Conservation (phyloP, 177 flowering plant genomes). For the Vitis hybrid region DNA sequence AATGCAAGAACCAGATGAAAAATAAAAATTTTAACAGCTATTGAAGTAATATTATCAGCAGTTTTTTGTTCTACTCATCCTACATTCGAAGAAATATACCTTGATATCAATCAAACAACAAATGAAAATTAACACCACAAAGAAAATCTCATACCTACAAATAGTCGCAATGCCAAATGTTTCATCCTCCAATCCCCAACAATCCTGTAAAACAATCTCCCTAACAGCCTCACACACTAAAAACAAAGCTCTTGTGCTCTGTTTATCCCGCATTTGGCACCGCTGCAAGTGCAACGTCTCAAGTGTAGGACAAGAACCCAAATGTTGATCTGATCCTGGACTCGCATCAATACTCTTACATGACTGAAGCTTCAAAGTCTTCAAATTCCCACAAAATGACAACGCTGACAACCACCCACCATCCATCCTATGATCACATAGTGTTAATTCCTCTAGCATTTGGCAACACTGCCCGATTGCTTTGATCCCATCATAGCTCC, state of each 20-base stretch:
- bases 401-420: conserved; percentile 86
- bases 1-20: too few species aligned
- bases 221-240: conserved; percentile 57
- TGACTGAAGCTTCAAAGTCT: conserved; percentile 69
- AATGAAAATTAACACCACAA: not conserved
- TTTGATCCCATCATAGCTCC: conserved; percentile 92
- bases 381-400: conserved; percentile 75
- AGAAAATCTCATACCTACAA: conserved; percentile 57
- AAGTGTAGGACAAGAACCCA: conserved; percentile 72
- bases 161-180: conserved; percentile 49
- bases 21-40: too few species aligned
- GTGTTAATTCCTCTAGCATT: conserved; percentile 84
- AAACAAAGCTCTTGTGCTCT: conserved; percentile 59
- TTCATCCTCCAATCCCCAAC: conserved; percentile 86
- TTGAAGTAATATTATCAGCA: too few species aligned
- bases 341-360: conserved; percentile 65
- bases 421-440: conserved; percentile 78
- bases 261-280: conserved; percentile 74
- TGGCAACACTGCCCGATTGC: conserved; percentile 92
- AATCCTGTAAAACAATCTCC: conserved; percentile 69
- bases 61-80: too few species aligned
- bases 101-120: not conserved
- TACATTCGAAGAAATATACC: too few species aligned
- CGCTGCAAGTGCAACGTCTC: conserved; percentile 68
- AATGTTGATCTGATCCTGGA: conserved; percentile 69